Base-by-base conservation (phyloP, 106 monocot genomes). In the Acorus calamus region DNA sequence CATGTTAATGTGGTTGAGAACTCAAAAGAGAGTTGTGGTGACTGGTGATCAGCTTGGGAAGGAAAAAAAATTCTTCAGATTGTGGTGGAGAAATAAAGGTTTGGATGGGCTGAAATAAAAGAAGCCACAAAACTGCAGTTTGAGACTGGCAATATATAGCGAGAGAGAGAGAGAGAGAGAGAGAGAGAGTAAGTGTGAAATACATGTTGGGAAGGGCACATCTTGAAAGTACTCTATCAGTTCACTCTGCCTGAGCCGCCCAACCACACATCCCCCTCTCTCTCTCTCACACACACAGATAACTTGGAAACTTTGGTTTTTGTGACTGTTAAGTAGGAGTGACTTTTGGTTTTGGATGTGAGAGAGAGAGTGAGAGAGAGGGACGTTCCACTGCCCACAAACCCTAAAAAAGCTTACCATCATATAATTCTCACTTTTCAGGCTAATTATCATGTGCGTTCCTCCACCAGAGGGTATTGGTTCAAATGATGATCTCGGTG, bases 161-260 rank as follows among this genome's bases (percentile, higher is more conserved):
- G 28, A 28, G 28, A 28, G 28, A 28, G 28, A 28, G 28, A 28
- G 28, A 28, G 28, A 28, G 28, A 28, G 28, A 28, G 28, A 28
- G 28, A 28, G 28, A 73, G 74, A 70, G 68, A 75, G 49, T 62
- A 28, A 28, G 28, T 28, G 28, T 28, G 28, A 28, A 28, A 28
- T 28, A 28, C 28, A 28, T 28, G 28, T 28, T 28, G 28, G 28
- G 28, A 28, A 28, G 28, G 28, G 28, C 28, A 28, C 28, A 28
- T 0, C 28, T 74, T 84, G 60, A 76, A 79, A 58, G 56, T 68
- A 63, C 71, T 74, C 70, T 74, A 68, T 66, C 72, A 79, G 83
- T 75, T 69, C 59, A 59, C 76, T 60, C 74, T 75, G 75, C 79
- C 28, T 68, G 28, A 75, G 83, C 83, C 79, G 83, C 28, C 28